Base-by-base conservation (phyloP, 371 early-diverging fungal species). In the Smittium culicis region DNA sequence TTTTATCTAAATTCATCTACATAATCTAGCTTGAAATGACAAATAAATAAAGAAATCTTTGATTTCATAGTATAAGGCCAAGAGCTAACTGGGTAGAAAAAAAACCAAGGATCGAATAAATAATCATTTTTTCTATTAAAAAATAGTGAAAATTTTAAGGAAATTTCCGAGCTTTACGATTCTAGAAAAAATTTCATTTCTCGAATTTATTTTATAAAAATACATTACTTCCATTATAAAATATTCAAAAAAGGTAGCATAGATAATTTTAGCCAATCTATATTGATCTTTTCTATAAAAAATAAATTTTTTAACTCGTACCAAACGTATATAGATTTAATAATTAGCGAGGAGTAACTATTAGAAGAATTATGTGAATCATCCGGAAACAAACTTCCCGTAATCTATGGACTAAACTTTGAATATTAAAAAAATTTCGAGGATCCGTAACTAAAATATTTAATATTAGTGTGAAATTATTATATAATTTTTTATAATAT, bases 331-430 rank as follows among this genome's bases (percentile, higher is more conserved):
- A 33, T 32, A 30, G 34, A n/a, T 33, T 11, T 24, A 63, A n/a
- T 11, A n/a, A 33, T n/a, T 14, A 33, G 32, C n/a, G n/a, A 5
- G n/a, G 32, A 3, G 31, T 20, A 63, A 32, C 5, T 63, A 32
- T n/a, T 33, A 27, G 32, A 24, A 17, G 61, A 16, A 25, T 66
- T 69, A 24, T 27, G 27, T 1, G 17, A n/a, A 0, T 3, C 54
- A 31, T 66, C 63, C 0, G 25, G 28, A 2, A 61, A 67, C 62
- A 70, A 70, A 33, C 34, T 62, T 2, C 68, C 70, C 1, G 67
- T 66, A 2, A 65, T 66, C 0, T 66, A 66, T n/a, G 63, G 70
- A 33, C 16, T 70, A 11, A 20, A 57, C 0, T 70, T 61, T 20
- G 70, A 66, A 35, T 55, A 54, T 1, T 68, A 61, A 34, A 66